phyloP scores from a whole-genome alignment of 352 stramenopile genomes.

The Phytophthora pistaciae region DNA sequence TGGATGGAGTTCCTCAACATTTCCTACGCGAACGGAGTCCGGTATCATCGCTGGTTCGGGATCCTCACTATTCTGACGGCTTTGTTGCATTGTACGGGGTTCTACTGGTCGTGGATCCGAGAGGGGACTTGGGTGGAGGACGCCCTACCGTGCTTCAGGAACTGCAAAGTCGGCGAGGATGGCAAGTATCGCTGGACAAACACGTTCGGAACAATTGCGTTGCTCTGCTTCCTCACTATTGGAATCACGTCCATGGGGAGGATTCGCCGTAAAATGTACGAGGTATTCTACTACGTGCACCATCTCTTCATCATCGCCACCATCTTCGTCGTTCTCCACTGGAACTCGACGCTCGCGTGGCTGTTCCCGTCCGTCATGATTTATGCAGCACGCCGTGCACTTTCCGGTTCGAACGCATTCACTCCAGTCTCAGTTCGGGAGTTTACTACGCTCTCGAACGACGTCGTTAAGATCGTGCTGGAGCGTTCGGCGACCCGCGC shows the following conservation, averaged over 20 bases:
- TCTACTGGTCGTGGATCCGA: conserved; percentile 32
- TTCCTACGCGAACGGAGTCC: conserved; percentile 48
- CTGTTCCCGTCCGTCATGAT: conserved; percentile 34
- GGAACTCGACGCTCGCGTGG: conserved; percentile 31
- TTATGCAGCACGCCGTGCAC: conserved; percentile 34
- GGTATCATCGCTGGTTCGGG: conserved; percentile 55
- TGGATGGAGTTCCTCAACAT: conserved; percentile 63
- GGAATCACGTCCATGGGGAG: conserved; percentile 33
- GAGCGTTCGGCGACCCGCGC: not conserved
- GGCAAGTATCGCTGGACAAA: conserved; percentile 46
- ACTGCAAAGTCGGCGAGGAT: conserved; percentile 33
- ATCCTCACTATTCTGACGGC: conserved; percentile 34
- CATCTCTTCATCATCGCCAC: conserved; percentile 45
- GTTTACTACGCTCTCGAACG: conserved; percentile 20
- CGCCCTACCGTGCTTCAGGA: conserved; percentile 41
- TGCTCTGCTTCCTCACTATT: conserved; percentile 45
- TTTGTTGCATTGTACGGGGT: conserved; percentile 35
- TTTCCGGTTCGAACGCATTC: conserved; percentile 33
- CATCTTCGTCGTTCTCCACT: conserved; percentile 45
- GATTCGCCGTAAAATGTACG: conserved; percentile 40
- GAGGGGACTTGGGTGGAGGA: conserved; percentile 28
- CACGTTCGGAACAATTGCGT: conserved; percentile 42
- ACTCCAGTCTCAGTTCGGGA: conserved; percentile 32
- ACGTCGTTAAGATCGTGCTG: conserved; percentile 39
- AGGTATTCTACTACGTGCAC: conserved; percentile 45